A percentile compares a stretch with the other conserved stretches of the same genome.
Conservation (phyloP, 306 rosid species). For the Corylus heterophylla region DNA sequence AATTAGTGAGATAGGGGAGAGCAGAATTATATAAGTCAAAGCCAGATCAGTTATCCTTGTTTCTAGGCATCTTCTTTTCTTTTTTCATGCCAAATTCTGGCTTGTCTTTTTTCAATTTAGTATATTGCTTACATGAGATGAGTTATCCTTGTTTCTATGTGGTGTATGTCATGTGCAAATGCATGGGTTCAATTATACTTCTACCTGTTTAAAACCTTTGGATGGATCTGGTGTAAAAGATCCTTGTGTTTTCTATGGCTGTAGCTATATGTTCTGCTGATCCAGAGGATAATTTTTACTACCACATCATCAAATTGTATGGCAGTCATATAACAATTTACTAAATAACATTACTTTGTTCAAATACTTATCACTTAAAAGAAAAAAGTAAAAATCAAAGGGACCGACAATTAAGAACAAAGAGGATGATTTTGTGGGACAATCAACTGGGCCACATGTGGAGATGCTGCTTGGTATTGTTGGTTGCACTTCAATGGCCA, state of each 20-base stretch:
- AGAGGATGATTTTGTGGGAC: too few species aligned
- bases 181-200: not conserved
- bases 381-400: too few species aligned
- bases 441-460: too few species aligned
- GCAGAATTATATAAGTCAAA: not conserved
- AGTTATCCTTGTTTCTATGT: not conserved
- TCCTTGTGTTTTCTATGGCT: not conserved
- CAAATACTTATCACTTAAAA: too few species aligned
- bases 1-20: not conserved
- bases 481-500: too few species aligned
- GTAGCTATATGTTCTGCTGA: too few species aligned
- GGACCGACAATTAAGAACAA: too few species aligned
- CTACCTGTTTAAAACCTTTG: not conserved
- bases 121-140: not conserved
- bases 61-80: not conserved
- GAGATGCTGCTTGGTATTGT: too few species aligned
- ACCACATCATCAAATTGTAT: too few species aligned
- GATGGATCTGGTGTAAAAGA: not conserved
- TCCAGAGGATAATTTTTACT: too few species aligned
- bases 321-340: too few species aligned
- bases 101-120: not conserved
- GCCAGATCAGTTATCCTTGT: not conserved
- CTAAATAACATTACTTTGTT: too few species aligned
- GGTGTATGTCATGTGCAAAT: conserved; percentile 5
- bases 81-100: not conserved